Conservation (phyloP, 1,284 basidiomycete genomes). For the Inonotus obliquus region DNA sequence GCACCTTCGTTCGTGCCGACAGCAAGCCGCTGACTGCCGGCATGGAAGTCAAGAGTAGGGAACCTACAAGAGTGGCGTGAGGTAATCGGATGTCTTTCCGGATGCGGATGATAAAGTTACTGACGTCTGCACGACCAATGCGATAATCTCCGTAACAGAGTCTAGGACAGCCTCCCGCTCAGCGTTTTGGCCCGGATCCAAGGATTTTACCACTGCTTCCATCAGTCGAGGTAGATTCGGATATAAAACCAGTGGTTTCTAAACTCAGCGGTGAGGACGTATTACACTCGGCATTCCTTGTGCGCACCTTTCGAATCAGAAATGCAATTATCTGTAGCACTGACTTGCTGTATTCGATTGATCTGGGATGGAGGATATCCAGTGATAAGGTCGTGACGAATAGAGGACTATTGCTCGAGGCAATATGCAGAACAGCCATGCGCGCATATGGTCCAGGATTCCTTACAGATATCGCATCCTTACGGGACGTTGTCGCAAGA, state of each 20-base stretch:
- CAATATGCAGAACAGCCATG: slow-evolving; percentile 80
- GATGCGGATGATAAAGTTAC: slow-evolving; percentile 24
- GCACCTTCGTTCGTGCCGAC: slow-evolving; percentile 94
- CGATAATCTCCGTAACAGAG: slow-evolving; percentile 89
- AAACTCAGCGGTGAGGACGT: neutral
- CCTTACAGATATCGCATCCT: slow-evolving; percentile 60
- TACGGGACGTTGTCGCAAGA: slow-evolving; percentile 69
- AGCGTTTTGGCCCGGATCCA: slow-evolving; percentile 85
- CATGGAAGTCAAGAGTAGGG: slow-evolving; percentile 89
- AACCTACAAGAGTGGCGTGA: slow-evolving; percentile 50
- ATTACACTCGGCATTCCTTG: neutral
- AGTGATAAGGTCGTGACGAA: slow-evolving; percentile 95
- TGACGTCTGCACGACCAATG: slow-evolving; percentile 84
- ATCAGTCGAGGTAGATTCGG: slow-evolving; percentile 84
- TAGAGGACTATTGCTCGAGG: slow-evolving; percentile 77
- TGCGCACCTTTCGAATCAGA: slow-evolving; percentile 78
- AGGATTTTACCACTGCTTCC: slow-evolving; percentile 94
- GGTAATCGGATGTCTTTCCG: neutral
- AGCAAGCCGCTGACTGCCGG: slow-evolving; percentile 78
- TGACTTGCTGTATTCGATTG: slow-evolving; percentile 76
- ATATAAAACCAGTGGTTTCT: slow-evolving; percentile 85
- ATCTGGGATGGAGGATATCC: slow-evolving; percentile 83
- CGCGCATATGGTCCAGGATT: slow-evolving; percentile 69
- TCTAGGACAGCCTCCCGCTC: slow-evolving; percentile 86
- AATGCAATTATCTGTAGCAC: slow-evolving; percentile 94